Percentiles rank a stretch among this genome's conserved stretches.
phyloP scores from a whole-genome alignment of 305 asterid species.

The Solanum hybrid region DNA sequence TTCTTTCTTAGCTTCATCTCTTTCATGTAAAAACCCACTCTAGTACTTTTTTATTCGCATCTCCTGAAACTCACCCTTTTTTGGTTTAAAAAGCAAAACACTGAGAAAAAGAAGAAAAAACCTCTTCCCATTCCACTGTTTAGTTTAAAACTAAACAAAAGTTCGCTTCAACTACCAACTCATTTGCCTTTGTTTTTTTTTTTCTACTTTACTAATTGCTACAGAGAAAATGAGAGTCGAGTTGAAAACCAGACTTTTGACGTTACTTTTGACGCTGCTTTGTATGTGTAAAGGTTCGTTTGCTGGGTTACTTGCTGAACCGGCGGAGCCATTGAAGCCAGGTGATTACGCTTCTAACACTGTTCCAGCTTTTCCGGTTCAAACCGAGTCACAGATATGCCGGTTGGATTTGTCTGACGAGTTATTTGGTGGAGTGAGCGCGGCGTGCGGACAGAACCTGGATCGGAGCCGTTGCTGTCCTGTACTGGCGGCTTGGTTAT shows the following conservation, averaged over 20 bases:
- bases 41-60: constrained; percentile 16
- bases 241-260: not conserved
- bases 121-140: not conserved
- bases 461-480: constrained; percentile 97
- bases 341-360: constrained; percentile 49
- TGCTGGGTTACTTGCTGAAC: constrained; percentile 51
- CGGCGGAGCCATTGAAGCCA: constrained; percentile 66
- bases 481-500: constrained; percentile 90
- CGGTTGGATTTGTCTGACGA: constrained; percentile 69
- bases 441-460: constrained; percentile 70
- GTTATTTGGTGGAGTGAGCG: constrained; percentile 83
- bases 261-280: constrained; percentile 10
- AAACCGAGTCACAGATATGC: constrained; percentile 52
- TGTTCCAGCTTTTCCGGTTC: constrained; percentile 80
- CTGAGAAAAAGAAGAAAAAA: not conserved
- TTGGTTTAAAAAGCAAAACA: constrained; percentile 18
- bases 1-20: not conserved
- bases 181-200: not conserved
- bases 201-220: not conserved
- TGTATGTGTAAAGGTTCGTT: constrained; percentile 14
- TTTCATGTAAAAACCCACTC: constrained; percentile 7
- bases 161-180: constrained; percentile 3
- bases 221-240: not conserved
- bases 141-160: not conserved
- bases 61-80: constrained; percentile 32